Evolutionary conservation across 73 alveolate species (phyloP), one percentile per base, ranked within the genome.

Genomic region (Paramecium sonneborni): DNA sequence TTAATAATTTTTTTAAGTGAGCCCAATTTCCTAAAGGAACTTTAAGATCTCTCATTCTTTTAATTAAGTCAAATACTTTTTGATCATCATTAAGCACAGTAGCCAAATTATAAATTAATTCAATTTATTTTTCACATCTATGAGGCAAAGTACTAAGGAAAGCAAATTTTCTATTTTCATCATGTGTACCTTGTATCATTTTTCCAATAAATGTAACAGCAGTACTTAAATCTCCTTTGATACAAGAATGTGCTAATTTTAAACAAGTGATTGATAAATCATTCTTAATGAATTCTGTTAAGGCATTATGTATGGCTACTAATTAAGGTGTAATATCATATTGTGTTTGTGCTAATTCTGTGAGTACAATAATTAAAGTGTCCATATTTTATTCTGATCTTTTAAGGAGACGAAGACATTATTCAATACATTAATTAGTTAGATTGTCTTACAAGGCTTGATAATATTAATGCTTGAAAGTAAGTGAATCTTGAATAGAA

Each of bases 351-450:
- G 18, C 28, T 43, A 79, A 44, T 79, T 43, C 69, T 6, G 28
- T 21, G 5, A 72, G 37, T 15, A 72, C 86, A 11, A 28, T 23
- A 0, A 23, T 11, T 23, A 79, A 44, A 4, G 90, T 79, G n/a
- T 79, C 72, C 46, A 79, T 43, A 46, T 79, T 79, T 79, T 21
- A 79, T 43, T 79, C 90, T 4, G 90, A 79, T 79, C 90, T n/a
- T 15, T 39, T 38, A 11, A 46, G 30, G n/a, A 79, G 41, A 14
- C 55, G 44, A 38, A 79, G 6, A 18, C 86, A 72, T 72, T 72
- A 72, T 37, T 72, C 55, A 20, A 72, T 35, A 72, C 55, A 35
- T 37, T 72, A 18, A 34, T n/a, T 37, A 1, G 57, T 37, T n/a
- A 23, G 35, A 35, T 72, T 38, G 18, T 72, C 86, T 38, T 20